Evolutionary conservation across 441 rosid species (phyloP), one percentile per base, ranked within the genome.

Genomic region (Sinapis alba): DNA sequence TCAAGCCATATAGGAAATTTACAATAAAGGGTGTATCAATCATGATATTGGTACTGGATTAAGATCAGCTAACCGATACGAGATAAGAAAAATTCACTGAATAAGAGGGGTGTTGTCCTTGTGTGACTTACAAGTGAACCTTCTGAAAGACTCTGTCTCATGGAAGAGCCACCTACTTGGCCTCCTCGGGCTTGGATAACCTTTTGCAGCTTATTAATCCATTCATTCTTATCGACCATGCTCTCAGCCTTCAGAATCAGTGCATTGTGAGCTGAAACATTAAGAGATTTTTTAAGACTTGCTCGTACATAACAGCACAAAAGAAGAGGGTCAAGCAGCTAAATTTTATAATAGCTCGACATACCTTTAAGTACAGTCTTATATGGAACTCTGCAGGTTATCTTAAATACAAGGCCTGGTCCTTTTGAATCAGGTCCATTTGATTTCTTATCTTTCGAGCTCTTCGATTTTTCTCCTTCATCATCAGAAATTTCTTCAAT

Each of bases 101-200:
- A 47, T 21, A 47, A 47, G 54, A 5, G 21, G 57, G 12, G 19
- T 19, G 12, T 3, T 51, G 20, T 51, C 12, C 24, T 50, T 3
- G 57, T 8, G 12, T 30, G 63, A 90, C 99, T 88, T 80, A 96
- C 99, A 78, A 96, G 93, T 41, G 89, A 87, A 72, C 94, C 92
- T 79, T 89, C 90, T 56, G 94, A 89, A 50, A 78, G 88, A 76
- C 94, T 87, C 6, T 86, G 90, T 68, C 88, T 81, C 83, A 89
- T 77, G 43, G 88, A 74, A 74, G 78, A 69, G 41, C 81, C 70
- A 68, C 83, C 86, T 16, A 82, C 79, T 77, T 78, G 87, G 60
- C 89, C 94, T 79, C 79, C 85, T 60, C 78, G 71, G 38, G 92
- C 71, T 56, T 82, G 87, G 50, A 81, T 84, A 80, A 92, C 83